Evolutionary conservation across 345 rosid species (phyloP).

Genomic region (Syzygium grande): DNA sequence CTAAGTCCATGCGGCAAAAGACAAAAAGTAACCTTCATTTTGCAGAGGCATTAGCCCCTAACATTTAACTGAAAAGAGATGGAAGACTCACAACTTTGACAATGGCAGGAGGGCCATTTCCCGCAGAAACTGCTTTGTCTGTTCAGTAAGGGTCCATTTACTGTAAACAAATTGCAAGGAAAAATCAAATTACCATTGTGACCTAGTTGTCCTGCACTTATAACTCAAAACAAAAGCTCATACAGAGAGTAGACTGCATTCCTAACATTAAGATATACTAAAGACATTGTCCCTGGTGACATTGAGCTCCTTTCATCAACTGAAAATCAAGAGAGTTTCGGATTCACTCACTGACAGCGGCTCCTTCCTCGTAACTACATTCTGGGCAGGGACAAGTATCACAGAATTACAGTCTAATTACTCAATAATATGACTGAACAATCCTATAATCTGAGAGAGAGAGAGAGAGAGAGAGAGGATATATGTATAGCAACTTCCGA

Average conservation of each 20-base stretch:
- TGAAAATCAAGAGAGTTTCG: background rate
- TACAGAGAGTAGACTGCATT: background rate
- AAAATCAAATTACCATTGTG: background rate
- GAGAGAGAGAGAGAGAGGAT: background rate
- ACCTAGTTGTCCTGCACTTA: background rate
- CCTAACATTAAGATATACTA: background rate
- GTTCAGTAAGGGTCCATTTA: slow-evolving; percentile 54
- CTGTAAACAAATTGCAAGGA: slow-evolving; percentile 20
- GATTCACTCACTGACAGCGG: background rate
- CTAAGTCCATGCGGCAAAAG: background rate
- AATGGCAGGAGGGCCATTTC: slow-evolving; percentile 64
- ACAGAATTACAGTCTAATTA: background rate
- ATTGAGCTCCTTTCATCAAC: background rate
- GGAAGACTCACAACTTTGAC: slow-evolving; percentile 83
- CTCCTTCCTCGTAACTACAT: background rate
- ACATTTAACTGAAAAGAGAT: slow-evolving; percentile 1
- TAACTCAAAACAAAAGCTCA: background rate
- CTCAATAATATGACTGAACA: too few species aligned
- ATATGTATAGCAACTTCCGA: background rate
- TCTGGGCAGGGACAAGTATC: background rate
- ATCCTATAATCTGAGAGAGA: background rate
- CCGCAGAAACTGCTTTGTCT: slow-evolving; percentile 66
- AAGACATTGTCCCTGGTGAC: background rate
- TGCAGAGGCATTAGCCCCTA: background rate
- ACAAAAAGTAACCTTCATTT: slow-evolving; percentile 1